These are phyloP conservation scores for Colletotrichum simmondsii DNA, from an alignment of 2,329 filamentous ascomycete genomes.

Conservation along the genomic window DNA sequence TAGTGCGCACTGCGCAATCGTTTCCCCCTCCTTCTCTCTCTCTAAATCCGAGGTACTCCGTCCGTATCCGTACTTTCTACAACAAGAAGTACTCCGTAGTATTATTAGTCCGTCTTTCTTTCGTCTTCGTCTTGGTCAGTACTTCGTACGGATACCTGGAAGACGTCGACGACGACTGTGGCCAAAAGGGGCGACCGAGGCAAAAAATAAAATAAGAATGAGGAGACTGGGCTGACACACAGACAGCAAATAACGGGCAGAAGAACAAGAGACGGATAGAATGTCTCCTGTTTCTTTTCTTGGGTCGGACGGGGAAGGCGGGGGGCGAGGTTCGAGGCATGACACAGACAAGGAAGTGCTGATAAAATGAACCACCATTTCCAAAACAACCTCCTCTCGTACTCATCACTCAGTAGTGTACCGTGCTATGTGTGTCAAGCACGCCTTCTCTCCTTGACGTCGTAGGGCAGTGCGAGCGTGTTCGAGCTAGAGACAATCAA, in stretches of 20 bases:
- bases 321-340: neutral
- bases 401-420: neutral
- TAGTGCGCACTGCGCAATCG: neutral
- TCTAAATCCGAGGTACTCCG: neutral
- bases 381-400: neutral
- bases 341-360: neutral
- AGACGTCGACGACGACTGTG: neutral
- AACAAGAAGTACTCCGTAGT: neutral
- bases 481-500: neutral
- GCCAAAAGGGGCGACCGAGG: neutral
- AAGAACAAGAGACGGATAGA: conserved; percentile 16
- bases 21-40: neutral
- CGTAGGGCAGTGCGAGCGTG: neutral
- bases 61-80: neutral
- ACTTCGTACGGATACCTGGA: no score
- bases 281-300: conserved; percentile 25
- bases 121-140: neutral
- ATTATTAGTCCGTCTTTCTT: neutral
- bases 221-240: conserved; percentile 20
- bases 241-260: neutral
- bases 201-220: neutral
- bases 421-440: neutral
- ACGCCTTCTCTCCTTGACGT: neutral
- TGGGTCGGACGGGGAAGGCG: conserved; percentile 10
- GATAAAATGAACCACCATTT: neutral